Base-by-base conservation (phyloP, 2,329 filamentous ascomycete species). In the Microsporum ferrugineum region DNA sequence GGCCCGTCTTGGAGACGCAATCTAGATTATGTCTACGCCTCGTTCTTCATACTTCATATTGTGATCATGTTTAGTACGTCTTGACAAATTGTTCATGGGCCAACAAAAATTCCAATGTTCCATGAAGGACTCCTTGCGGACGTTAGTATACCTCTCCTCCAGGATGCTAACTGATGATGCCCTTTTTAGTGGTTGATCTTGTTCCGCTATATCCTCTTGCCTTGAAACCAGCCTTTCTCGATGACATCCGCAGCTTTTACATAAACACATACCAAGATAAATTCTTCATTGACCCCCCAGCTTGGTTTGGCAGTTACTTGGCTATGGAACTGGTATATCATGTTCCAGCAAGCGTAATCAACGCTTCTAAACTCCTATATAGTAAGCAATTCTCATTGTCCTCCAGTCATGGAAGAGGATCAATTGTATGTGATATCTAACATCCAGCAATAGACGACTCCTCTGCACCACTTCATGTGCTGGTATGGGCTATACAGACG, bases 1-100 rank as follows among this genome's bases (percentile, higher is more conserved):
- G 10, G 29, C 23, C 67, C 70, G n/a, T 66, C 72, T 57, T 67
- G 68, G 64, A 66, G 62, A 34, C 70, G 73, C 49, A 77, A 73
- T 63, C 63, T 70, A 62, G 76, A 78, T 63, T 65, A 71, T 49
- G 55, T 73, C 45, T 78, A 78, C 66, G 75, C 87, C 3, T 65
- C 79, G 43, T 87, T 87, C 75, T 88, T 88, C 72, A 60, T 77
- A 58, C 79, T 82, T 27, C 83, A 86, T 67, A 70, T 87, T 38
- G 82, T 83, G 0, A 76, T 86, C 43, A 82, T 86, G 73, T 78
- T 86, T 64, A 72, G 84, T 86, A 73, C 65, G 78, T 70, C 33
- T 58, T 61, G 14, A 23, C 17, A 23, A 23, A 23, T 23, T 23
- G 8, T 62, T 39, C n/a, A 60, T n/a, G 43, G 31, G 5, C 23